A percentile compares a stretch with the other conserved stretches of the same genome.
phyloP scores from a whole-genome alignment of 129 eudicot species.

The Apium graveolens region DNA sequence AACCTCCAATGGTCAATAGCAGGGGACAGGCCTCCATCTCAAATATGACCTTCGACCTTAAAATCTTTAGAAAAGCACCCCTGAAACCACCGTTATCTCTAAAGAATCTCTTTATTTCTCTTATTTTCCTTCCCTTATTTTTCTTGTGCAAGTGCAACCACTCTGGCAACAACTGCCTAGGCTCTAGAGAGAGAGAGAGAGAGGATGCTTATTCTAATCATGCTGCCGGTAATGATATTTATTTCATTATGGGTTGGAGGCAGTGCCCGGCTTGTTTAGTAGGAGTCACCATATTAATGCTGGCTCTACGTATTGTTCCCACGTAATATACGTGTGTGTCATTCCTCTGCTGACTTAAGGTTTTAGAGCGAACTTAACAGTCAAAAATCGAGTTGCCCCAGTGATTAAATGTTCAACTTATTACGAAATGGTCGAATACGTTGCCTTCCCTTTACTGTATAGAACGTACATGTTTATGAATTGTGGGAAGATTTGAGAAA shows the following conservation, averaged over 20 bases:
- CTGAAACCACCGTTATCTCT: slow-evolving; percentile 44
- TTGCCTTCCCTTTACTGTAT: no score
- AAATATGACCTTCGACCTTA: slow-evolving; percentile 57
- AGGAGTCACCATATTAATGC: background rate
- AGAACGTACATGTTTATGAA: no score
- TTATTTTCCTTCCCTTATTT: slow-evolving; percentile 6
- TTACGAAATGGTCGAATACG: no score
- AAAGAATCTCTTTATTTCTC: slow-evolving; percentile 21
- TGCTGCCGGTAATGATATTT: slow-evolving; percentile 4
- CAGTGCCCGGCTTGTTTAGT: background rate
- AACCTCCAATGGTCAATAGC: slow-evolving; percentile 11
- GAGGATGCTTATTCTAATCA: slow-evolving; percentile 6
- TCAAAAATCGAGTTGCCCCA: no score
- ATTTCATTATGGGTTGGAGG: background rate
- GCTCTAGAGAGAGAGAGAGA: background rate
- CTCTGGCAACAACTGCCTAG: slow-evolving; percentile 15
- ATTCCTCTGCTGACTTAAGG: no score
- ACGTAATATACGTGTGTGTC: background rate
- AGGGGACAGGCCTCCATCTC: slow-evolving; percentile 40
- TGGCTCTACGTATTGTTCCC: background rate
- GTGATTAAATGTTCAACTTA: no score
- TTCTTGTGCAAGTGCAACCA: slow-evolving; percentile 44
- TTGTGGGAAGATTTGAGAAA: background rate
- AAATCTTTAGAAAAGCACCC: slow-evolving; percentile 39
- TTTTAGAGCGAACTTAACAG: no score